Base-by-base conservation (phyloP, 108 stramenopile genomes). In the Nitzschia sp. region DNA sequence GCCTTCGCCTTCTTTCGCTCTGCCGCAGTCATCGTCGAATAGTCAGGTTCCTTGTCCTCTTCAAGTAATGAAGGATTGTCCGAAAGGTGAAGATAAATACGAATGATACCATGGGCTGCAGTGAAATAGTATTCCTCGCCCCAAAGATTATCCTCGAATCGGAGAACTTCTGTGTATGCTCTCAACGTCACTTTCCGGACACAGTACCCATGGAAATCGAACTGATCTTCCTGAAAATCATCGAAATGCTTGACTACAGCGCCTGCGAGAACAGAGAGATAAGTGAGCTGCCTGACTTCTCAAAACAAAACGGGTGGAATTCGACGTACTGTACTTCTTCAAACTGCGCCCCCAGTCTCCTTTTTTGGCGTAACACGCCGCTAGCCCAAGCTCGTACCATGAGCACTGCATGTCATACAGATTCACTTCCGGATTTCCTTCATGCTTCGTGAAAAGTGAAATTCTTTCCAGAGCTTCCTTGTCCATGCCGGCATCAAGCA, bases 151-250 rank as follows among this genome's bases (percentile, higher is more conserved):
- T 97, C 97, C 73, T 96, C 97, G 59, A 90, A 88, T 53, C 86
- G 75, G 21, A 99, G 79, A 32, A 96, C 76, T 46, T 87, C 91
- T 26, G 95, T 83, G 76, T 99, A 99, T 0, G 97, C 82, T 45
- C 98, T 87, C 27, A 99, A 78, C 4, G 97, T 99, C 23, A 91
- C 92, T 85, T 97, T 98, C 47, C 98, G 94, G 65, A 98, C 70
- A 74, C 97, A 98, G 70, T 98, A 99, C 35, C 81, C 78, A 85
- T 99, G 98, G 71, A 99, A 98, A 82, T 99, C 98, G 62, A 99
- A 97, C 74, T 98, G 97, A 84, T 99, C 98, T 63, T 98, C 98
- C 54, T 93, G 86, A 42, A 96, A 95, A 74, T 97, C 97, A 42
- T 92, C 89, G 69, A 97, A 99, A 70, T 99, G 98, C 67, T 97